Conservation (phyloP, 1,284 basidiomycete species). For the Phaffia rhodozyma region DNA sequence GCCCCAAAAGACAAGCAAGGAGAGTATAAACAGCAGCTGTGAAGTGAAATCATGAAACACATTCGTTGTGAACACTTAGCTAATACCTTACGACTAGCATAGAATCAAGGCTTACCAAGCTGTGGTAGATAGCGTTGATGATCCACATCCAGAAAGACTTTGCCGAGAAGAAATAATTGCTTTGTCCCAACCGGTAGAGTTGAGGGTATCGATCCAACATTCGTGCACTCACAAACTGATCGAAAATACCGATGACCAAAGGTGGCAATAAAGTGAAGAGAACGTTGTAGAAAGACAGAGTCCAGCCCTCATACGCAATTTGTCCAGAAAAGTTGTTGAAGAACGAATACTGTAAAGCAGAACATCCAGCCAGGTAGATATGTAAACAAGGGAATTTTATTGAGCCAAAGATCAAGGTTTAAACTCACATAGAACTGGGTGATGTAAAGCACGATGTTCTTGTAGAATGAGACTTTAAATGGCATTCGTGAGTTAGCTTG, state of each 20-base stretch:
- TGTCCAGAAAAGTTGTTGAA: constrained; percentile 98
- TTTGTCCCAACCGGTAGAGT: constrained; percentile 82
- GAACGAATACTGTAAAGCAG: constrained; percentile 67
- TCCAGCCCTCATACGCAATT: constrained; percentile 97
- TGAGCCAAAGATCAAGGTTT: neutral
- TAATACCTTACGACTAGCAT: neutral
- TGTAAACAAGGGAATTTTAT: neutral
- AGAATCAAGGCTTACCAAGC: constrained; percentile 49
- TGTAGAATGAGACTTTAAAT: constrained; percentile 70
- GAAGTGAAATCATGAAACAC: neutral
- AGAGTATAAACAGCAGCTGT: constrained; percentile 75
- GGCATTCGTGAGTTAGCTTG: neutral
- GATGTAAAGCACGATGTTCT: constrained; percentile 96
- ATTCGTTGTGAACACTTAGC: neutral
- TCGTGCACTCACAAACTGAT: constrained; percentile 93
- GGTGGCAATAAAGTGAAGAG: constrained; percentile 91
- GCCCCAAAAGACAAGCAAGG: constrained; percentile 81
- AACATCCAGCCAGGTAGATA: neutral
- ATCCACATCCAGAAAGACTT: constrained; percentile 94
- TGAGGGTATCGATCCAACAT: constrained; percentile 97
- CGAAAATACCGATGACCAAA: constrained; percentile 92
- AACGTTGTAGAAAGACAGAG: constrained; percentile 85
- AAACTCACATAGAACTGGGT: constrained; percentile 83
- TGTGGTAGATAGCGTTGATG: constrained; percentile 85
- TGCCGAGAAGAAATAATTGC: constrained; percentile 82